Conservation (phyloP, 2,329 filamentous ascomycete genomes). For the Epichloe sp. region DNA sequence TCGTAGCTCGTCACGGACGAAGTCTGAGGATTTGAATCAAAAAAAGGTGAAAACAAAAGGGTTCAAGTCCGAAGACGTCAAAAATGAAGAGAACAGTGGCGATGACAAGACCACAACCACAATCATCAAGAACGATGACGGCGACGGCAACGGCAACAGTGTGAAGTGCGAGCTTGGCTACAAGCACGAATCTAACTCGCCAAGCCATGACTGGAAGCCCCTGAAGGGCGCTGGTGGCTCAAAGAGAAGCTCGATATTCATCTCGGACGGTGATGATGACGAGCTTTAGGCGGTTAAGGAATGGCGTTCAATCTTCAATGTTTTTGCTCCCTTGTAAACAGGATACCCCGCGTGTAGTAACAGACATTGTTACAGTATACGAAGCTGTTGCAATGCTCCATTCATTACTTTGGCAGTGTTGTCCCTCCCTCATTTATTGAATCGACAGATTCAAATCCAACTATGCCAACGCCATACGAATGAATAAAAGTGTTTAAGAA, state of each 20-base stretch:
- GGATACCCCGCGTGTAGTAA: too few relatives aligned
- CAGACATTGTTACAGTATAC: too few relatives aligned
- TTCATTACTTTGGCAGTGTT: neutral
- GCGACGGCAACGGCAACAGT: neutral
- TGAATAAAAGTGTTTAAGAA: too few relatives aligned
- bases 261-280: slow-evolving; percentile 26
- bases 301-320: neutral
- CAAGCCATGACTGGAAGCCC: slow-evolving; percentile 1
- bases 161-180: neutral
- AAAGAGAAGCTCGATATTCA: slow-evolving; percentile 22
- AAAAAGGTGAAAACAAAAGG: slow-evolving; percentile 2
- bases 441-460: too few relatives aligned
- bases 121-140: neutral
- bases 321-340: neutral
- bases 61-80: slow-evolving; percentile 6
- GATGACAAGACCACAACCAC: neutral
- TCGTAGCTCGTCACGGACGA: neutral
- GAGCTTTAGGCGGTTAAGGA: slow-evolving; percentile 1
- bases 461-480: too few relatives aligned
- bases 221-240: slow-evolving; percentile 10
- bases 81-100: slow-evolving; percentile 3
- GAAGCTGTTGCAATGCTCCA: too few relatives aligned
- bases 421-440: neutral
- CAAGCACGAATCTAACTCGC: neutral
- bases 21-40: neutral